phyloP scores from a whole-genome alignment of 768 basidiomycete species.

The Lyophyllum semitale region DNA sequence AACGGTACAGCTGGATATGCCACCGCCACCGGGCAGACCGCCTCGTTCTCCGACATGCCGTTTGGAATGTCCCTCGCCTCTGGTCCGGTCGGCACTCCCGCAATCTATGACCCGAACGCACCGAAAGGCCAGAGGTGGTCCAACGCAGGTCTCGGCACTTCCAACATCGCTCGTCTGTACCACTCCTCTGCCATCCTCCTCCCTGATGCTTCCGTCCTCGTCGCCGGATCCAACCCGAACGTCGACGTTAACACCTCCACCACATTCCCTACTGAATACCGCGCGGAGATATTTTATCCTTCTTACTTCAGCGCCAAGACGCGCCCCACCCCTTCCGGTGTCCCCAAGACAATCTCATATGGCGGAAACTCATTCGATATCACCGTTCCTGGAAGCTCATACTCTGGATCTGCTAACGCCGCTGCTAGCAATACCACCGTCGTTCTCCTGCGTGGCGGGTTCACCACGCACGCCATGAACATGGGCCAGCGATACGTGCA shows the following conservation, averaged over 20 bases:
- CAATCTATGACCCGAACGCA: slow-evolving; percentile 68
- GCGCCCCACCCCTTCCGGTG: slow-evolving; percentile 69
- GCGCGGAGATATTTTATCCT: slow-evolving; percentile 90
- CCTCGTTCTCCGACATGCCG: slow-evolving; percentile 55
- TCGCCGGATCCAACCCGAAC: slow-evolving; percentile 94
- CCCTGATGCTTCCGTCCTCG: slow-evolving; percentile 81
- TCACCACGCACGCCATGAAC: slow-evolving; percentile 85
- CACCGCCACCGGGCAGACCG: slow-evolving; percentile 43
- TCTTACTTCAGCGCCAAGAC: slow-evolving; percentile 75
- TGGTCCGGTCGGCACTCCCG: slow-evolving; percentile 67
- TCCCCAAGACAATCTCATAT: slow-evolving; percentile 77
- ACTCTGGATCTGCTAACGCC: slow-evolving; percentile 64
- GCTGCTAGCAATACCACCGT: slow-evolving; percentile 78
- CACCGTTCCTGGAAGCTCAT: slow-evolving; percentile 63
- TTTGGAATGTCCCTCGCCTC: slow-evolving; percentile 64
- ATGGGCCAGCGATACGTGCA: slow-evolving; percentile 82
- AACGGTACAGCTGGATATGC: slow-evolving; percentile 88
- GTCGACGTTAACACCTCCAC: slow-evolving; percentile 70
- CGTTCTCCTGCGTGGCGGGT: slow-evolving; percentile 78
- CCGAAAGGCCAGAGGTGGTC: slow-evolving; percentile 68
- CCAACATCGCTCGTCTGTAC: slow-evolving; percentile 72
- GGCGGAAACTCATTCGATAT: slow-evolving; percentile 84
- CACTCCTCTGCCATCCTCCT: slow-evolving; percentile 79
- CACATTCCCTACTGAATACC: slow-evolving; percentile 75
- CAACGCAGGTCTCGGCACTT: slow-evolving; percentile 51